These are phyloP conservation scores for Fusarium setosum DNA, from an alignment of 2,329 filamentous ascomycete genomes.

Conservation along the genomic window DNA sequence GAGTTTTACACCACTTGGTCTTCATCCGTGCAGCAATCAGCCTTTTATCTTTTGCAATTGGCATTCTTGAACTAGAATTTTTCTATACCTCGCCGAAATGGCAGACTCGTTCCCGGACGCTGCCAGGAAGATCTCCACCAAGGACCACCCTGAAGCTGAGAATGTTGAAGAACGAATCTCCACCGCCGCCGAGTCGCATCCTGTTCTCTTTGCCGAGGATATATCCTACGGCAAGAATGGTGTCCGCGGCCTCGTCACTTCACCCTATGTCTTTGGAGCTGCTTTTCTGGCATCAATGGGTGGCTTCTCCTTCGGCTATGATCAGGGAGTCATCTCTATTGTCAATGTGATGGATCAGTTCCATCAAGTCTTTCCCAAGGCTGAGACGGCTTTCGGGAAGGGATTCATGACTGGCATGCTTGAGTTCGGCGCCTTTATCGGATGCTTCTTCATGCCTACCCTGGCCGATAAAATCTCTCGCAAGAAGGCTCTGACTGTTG, in stretches of 20 bases:
- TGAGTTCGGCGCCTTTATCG: conserved; percentile 20
- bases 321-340: conserved; percentile 50
- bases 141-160: background rate
- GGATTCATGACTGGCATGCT: conserved; percentile 47
- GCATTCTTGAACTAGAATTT: background rate
- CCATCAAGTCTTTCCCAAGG: conserved; percentile 49
- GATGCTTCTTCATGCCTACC: conserved; percentile 17
- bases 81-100: background rate
- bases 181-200: background rate
- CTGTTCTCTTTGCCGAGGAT: background rate
- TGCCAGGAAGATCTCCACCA: background rate
- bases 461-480: conserved; percentile 53
- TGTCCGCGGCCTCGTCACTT: conserved; percentile 3
- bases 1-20: no score
- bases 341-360: conserved; percentile 59
- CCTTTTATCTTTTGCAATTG: background rate
- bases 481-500: conserved; percentile 64
- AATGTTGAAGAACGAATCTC: background rate
- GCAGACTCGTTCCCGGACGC: no score
- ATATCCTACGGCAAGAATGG: conserved; percentile 12
- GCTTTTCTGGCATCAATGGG: conserved; percentile 51
- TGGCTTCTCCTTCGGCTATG: conserved; percentile 40
- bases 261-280: conserved; percentile 53
- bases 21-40: no score
- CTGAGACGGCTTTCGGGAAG: conserved; percentile 32